phyloP scores from a whole-genome alignment of 108 stramenopile genomes.

The Craspedostauros australis region DNA sequence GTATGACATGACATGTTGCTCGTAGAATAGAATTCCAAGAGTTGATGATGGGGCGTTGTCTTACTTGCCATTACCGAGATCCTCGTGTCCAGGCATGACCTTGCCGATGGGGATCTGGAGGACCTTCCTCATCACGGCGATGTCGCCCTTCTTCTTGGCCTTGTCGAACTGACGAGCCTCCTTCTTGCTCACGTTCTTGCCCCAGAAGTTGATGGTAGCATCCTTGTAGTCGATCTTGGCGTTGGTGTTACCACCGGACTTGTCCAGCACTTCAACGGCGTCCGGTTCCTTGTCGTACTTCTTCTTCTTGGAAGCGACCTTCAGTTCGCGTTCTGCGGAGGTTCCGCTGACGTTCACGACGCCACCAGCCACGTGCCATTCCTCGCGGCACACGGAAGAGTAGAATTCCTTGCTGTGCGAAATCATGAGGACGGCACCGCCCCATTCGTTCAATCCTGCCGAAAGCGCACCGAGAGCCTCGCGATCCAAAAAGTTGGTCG shows the following conservation, averaged over 20 bases:
- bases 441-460: conserved; percentile 88
- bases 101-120: conserved; percentile 78
- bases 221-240: conserved; percentile 87
- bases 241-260: conserved; percentile 77
- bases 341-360: conserved; percentile 70
- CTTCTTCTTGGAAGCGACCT: conserved; percentile 83
- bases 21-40: no score
- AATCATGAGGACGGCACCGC: conserved; percentile 98
- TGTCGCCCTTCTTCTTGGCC: conserved; percentile 88
- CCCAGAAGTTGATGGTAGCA: conserved; percentile 80
- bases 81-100: conserved; percentile 86
- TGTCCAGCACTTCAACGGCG: conserved; percentile 55
- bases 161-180: conserved; percentile 82
- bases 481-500: conserved; percentile 98
- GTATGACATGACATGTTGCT: no score
- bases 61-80: conserved; percentile 79
- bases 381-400: conserved; percentile 87
- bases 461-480: conserved; percentile 94
- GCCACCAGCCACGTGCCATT: conserved; percentile 91
- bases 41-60: no score
- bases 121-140: conserved; percentile 78
- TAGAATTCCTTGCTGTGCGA: conserved; percentile 98
- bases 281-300: conserved; percentile 69
- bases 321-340: conserved; percentile 83
- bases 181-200: conserved; percentile 82